Percentiles rank a stretch among this genome's conserved stretches.
phyloP scores from a whole-genome alignment of 2,329 filamentous ascomycete genomes.

The Cadophora sp. region DNA sequence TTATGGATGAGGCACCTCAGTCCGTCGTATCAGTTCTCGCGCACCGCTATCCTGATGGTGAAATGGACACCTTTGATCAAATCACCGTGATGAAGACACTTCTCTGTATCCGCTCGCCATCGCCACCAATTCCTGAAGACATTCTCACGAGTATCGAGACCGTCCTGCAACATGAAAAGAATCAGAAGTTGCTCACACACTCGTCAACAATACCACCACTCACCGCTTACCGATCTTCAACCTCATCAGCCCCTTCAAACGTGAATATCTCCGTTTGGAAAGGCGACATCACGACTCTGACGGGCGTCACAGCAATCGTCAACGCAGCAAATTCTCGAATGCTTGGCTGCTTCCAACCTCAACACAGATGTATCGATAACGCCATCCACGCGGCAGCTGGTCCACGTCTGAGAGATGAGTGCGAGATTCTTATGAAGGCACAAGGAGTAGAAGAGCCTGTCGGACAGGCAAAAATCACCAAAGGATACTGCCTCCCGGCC shows the following conservation, averaged over 20 bases:
- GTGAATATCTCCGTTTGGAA: conserved; percentile 8
- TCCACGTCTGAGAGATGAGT: conserved; percentile 8
- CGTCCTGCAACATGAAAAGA: neutral
- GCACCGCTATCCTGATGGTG: neutral
- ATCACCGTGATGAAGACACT: neutral
- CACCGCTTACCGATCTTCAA: neutral
- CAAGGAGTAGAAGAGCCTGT: conserved; percentile 10
- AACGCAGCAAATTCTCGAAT: conserved; percentile 16
- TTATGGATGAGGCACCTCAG: neutral
- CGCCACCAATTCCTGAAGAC: neutral
- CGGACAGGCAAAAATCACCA: conserved; percentile 13
- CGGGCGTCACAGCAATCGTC: conserved; percentile 7
- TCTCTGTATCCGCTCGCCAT: conserved; percentile 2
- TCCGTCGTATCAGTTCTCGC: neutral
- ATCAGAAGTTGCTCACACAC: conserved; percentile 5
- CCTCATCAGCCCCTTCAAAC: neutral
- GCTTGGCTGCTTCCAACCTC: conserved; percentile 11
- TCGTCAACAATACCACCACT: neutral
- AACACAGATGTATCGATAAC: conserved; percentile 18
- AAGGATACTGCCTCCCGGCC: conserved; percentile 11
- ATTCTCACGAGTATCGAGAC: conserved; percentile 2
- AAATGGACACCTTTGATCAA: conserved; percentile 6
- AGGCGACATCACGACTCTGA: conserved; percentile 14
- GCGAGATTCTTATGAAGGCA: conserved; percentile 1
- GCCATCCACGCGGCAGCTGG: conserved; percentile 17